Conservation (phyloP, 805 yeast genomes). For the Martiniozyma abietophila region DNA sequence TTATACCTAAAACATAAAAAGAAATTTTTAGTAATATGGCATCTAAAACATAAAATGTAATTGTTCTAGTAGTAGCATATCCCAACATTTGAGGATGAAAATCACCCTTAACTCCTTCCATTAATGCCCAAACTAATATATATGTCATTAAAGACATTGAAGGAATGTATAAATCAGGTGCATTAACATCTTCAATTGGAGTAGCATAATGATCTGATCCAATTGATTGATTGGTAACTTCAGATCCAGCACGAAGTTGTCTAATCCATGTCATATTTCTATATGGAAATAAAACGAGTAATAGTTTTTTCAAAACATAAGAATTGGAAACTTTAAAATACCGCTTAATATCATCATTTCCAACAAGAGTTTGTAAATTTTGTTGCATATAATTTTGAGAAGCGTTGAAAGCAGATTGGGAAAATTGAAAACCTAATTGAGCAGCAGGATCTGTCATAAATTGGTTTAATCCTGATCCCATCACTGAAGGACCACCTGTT, state of each 20-base stretch:
- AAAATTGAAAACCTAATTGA: constrained; percentile 79
- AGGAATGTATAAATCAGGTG: constrained; percentile 96
- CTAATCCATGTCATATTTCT: constrained; percentile 78
- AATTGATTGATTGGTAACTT: constrained; percentile 18
- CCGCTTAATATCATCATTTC: constrained; percentile 54
- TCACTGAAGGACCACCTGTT: constrained; percentile 1
- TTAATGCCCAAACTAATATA: constrained; percentile 70
- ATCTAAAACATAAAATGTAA: constrained; percentile 76
- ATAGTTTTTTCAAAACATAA: constrained; percentile 69
- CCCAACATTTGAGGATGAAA: constrained; percentile 94
- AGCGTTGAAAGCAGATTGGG: constrained; percentile 73
- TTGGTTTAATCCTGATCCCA: constrained; percentile 23
- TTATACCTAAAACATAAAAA: constrained; percentile 66
- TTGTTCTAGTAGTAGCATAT: constrained; percentile 72
- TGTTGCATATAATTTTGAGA: constrained; percentile 74
- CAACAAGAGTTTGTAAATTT: constrained; percentile 46
- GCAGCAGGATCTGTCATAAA: constrained; percentile 73
- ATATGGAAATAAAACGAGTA: constrained; percentile 78
- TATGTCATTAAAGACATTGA: constrained; percentile 88
- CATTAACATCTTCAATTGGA: constrained; percentile 81
- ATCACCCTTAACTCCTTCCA: constrained; percentile 78
- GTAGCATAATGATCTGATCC: constrained; percentile 43
- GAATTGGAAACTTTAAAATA: constrained; percentile 88
- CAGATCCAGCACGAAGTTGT: constrained; percentile 28
- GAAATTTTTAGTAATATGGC: constrained; percentile 69